Evolutionary conservation across 192 early-diverging fungal species (phyloP).

Genomic region (Powellomyces hirtus): DNA sequence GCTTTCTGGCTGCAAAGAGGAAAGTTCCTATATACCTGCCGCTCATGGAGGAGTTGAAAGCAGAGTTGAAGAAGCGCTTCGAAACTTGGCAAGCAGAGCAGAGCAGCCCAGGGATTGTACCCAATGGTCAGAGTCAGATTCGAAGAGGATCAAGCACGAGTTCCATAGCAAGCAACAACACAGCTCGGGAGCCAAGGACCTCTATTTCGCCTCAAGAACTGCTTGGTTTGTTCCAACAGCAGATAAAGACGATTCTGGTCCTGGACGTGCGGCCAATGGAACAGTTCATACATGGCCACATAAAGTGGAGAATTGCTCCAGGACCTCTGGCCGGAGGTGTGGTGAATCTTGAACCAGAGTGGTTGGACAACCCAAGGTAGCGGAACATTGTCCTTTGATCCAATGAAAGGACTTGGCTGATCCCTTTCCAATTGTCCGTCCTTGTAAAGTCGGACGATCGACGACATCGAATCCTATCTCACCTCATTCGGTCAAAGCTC

Average conservation of each 20-base stretch:
- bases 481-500: constrained; percentile 36
- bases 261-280: constrained; percentile 77
- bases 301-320: constrained; percentile 49
- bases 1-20: constrained; percentile 3
- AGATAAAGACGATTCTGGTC: constrained; percentile 45
- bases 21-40: constrained; percentile 14
- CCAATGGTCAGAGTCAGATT: constrained; percentile 14
- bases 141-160: not conserved
- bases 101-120: not conserved
- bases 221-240: constrained; percentile 11
- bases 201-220: constrained; percentile 27
- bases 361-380: constrained; percentile 23
- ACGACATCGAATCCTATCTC: constrained; percentile 23
- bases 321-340: constrained; percentile 32
- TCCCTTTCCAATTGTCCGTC: too few relatives aligned
- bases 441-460: not conserved
- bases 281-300: constrained; percentile 63
- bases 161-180: not conserved
- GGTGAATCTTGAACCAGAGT: constrained; percentile 75
- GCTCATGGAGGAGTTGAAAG: constrained; percentile 32
- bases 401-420: too few relatives aligned
- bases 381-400: too few relatives aligned
- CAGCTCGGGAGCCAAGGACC: constrained; percentile 2
- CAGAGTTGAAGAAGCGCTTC: constrained; percentile 4
- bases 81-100: not conserved